Base-by-base conservation (phyloP, 768 basidiomycete genomes). In the Cantharellus cinnabarinus region DNA sequence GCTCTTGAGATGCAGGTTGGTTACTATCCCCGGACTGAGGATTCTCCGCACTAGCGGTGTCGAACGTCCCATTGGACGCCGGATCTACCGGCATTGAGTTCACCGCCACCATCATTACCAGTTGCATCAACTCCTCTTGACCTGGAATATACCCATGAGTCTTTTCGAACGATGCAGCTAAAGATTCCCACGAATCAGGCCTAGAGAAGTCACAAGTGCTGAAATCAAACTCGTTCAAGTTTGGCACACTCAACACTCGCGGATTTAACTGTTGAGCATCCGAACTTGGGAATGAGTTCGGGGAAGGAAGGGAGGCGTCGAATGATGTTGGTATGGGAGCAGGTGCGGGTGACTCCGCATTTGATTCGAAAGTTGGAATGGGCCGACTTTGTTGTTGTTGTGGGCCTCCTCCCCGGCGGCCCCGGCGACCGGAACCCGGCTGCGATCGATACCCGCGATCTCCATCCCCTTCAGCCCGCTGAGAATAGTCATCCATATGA, bases 61-160 rank as follows among this genome's bases (percentile, higher is more conserved):
- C 29, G 44, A 48, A 48, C 44, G 10, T 48, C 10, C 44, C 10
- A 48, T 48, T 10, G 50, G 53, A 40, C 52, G 57, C 38, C 41
- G 58, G 29, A 58, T 50, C 57, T 40, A 55, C 66, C 63, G 56
- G 66, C 66, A 20, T 65, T 67, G 44, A 68, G 65, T 29, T 58
- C 15, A 54, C 29, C 29, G 74, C 60, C 74, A 83, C 42, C 42
- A 56, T 58, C 60, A 63, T 61, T 62, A 85, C 74, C 67, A 82
- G 84, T 68, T 80, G 76, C 80, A 86, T 80, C 64, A 89, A 76
- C 65, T 88, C 76, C 65, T 86, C 81, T 65, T 82, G 80, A 59
- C 83, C 76, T 38, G 87, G 87, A 63, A 73, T 55, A 65, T 77
- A 75, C 48, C 85, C 83, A 68, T 83, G 70, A 57, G 83, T 81